Evolutionary conservation across 2,329 filamentous ascomycete species (phyloP).

Genomic region (Colletotrichum magnum): DNA sequence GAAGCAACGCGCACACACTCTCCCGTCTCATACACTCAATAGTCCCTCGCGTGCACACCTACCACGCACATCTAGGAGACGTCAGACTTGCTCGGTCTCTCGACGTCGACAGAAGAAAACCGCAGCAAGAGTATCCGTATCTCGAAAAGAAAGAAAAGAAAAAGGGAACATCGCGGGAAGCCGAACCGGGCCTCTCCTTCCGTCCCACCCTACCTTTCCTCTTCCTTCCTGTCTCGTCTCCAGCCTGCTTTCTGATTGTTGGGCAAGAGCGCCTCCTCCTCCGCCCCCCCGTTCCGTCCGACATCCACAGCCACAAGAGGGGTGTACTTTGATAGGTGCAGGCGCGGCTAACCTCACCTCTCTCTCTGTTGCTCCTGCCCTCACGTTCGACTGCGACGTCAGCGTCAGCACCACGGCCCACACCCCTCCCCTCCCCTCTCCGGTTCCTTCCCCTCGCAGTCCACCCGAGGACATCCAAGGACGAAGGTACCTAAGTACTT

Average conservation of each 20-base stretch:
- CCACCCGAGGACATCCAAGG: background rate
- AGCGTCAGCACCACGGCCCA: constrained; percentile 31
- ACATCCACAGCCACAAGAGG: constrained; percentile 12
- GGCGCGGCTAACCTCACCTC: constrained; percentile 20
- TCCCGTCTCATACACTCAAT: too few species aligned
- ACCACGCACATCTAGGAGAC: constrained; percentile 8
- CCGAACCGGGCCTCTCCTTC: constrained; percentile 23
- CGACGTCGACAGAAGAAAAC: too few species aligned
- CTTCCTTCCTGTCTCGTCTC: constrained; percentile 25
- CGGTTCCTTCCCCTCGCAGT: constrained; percentile 9
- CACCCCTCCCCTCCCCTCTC: background rate
- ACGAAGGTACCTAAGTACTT: background rate
- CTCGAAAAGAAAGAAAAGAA: constrained; percentile 13
- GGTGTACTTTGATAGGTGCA: constrained; percentile 30
- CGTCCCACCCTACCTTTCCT: constrained; percentile 7
- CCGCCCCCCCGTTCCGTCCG: constrained; percentile 1
- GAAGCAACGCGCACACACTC: background rate
- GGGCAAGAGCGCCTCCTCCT: constrained; percentile 13
- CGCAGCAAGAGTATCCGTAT: too few species aligned
- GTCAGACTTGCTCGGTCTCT: background rate
- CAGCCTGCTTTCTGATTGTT: constrained; percentile 21
- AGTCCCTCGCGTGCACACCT: too few species aligned
- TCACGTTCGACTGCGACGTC: constrained; percentile 30
- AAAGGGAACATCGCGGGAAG: background rate
- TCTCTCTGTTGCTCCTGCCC: constrained; percentile 18